Base-by-base conservation (phyloP, 192 early-diverging fungal species). In the Coemansia biformis region DNA sequence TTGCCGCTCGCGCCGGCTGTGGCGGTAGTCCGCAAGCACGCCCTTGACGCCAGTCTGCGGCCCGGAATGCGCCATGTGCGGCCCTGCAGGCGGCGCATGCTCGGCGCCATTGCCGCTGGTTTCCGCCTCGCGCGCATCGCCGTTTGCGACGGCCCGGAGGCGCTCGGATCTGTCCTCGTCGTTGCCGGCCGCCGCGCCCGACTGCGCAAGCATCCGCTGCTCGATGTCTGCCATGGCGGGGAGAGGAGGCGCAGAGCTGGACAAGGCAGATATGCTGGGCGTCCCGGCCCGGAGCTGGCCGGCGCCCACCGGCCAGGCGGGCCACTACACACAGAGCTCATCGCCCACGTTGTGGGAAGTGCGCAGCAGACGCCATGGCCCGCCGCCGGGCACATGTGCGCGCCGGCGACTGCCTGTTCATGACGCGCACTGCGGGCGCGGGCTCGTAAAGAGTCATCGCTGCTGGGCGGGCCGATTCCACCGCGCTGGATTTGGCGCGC, bases 41-140 rank as follows among this genome's bases (percentile, higher is more conserved):
- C 70, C 63, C 42, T 66, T 65, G 43, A 57, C 63, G 16, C 70
- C 70, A 33, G 70, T 74, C 51, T 74, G 70, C 10, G 70, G 58
- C 5, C 70, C 70, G 10, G 50, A 39, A 33, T 54, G 63, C 14
- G 23, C 19, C 7, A 13, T 37, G 8, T 1, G 10, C n/a, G 34
- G 21, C 14, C 5, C 31, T 13, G 30, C n/a, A 12, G 50, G 30
- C 5, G 8, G 24, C 14, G 19, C 26, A 14, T 7, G 14, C 9
- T 40, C 38, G 14, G 23, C 34, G 16, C 26, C 35, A 1, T 24
- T 10, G 8, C 19, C 23, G 6, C 11, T 2, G 15, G 8, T 16
- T 7, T 22, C 24, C 5, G 23, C 17, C 14, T 33, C 31, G 35
- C 23, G 28, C 18, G 30, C 38, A 18, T 54, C 59, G 24, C 42